These are phyloP conservation scores for Nicotiana knightiana DNA, from an alignment of 257 asterid species.

Conservation along the genomic window DNA sequence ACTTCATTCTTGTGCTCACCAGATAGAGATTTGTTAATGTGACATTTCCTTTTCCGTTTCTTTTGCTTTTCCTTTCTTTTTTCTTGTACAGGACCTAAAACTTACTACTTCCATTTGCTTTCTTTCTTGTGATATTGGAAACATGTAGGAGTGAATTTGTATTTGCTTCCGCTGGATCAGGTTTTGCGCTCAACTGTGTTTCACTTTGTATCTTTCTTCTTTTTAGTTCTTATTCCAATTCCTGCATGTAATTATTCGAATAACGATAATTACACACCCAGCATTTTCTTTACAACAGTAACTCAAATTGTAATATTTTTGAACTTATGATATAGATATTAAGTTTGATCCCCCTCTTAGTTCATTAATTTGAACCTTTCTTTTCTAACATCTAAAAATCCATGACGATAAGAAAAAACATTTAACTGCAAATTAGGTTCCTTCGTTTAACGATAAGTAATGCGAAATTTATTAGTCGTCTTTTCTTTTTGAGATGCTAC, in stretches of 20 bases:
- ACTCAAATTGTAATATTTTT: background rate
- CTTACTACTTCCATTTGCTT: no score
- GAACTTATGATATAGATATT: background rate
- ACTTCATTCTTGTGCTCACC: constrained; percentile 14
- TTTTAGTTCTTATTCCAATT: background rate
- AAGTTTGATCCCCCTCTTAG: background rate
- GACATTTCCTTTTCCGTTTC: background rate
- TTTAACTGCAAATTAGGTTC: background rate
- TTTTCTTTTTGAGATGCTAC: background rate
- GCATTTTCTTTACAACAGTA: background rate
- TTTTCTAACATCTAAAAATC: background rate
- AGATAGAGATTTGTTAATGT: constrained; percentile 10
- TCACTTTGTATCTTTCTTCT: background rate
- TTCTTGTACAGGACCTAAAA: background rate
- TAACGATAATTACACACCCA: background rate
- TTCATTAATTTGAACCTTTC: background rate
- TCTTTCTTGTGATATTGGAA: background rate
- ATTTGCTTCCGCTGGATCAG: background rate
- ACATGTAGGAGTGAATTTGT: background rate
- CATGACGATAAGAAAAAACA: background rate
- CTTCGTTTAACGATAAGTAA: background rate
- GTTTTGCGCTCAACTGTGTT: no score
- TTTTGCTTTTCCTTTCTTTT: background rate
- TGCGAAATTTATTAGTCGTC: background rate
- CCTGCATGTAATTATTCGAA: background rate